A percentile compares a stretch with the other conserved stretches of the same genome.
Evolutionary conservation across 202 grass and related monocot species (phyloP).

Genomic region (Setaria viridis): DNA sequence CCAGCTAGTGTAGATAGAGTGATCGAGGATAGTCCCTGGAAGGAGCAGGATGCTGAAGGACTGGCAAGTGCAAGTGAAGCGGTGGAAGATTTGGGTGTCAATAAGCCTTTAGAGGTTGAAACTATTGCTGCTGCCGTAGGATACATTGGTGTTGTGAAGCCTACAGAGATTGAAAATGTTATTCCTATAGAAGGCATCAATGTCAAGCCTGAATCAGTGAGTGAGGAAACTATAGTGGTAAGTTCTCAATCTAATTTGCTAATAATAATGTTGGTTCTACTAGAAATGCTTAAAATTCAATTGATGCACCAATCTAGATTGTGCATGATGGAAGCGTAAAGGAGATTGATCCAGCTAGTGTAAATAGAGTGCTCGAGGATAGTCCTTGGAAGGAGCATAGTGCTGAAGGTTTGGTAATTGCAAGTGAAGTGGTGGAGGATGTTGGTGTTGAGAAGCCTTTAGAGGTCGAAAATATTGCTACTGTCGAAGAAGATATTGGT

Average conservation of each 20-base stretch:
- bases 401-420: conserved; percentile 13
- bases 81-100: conserved; percentile 10
- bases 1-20: too few relatives aligned
- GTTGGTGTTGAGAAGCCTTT: not conserved
- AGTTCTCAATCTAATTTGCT: conserved; percentile 32
- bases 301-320: conserved; percentile 25
- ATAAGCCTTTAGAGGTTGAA: not conserved
- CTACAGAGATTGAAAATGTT: too few relatives aligned
- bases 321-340: conserved; percentile 14
- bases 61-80: not conserved
- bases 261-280: conserved; percentile 18
- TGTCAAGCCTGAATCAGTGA: not conserved
- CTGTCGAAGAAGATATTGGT: not conserved
- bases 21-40: not conserved
- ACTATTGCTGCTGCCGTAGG: not conserved
- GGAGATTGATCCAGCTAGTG: conserved; percentile 36
- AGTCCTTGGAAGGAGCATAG: conserved; percentile 21
- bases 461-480: not conserved
- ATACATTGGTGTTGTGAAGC: not conserved
- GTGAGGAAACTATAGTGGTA: conserved; percentile 32
- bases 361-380: conserved; percentile 19
- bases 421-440: conserved; percentile 32
- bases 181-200: too few relatives aligned
- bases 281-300: conserved; percentile 18
- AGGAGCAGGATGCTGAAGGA: conserved; percentile 22